Conservation (phyloP, 2,329 filamentous ascomycete species). For the Aspergillus sp. region DNA sequence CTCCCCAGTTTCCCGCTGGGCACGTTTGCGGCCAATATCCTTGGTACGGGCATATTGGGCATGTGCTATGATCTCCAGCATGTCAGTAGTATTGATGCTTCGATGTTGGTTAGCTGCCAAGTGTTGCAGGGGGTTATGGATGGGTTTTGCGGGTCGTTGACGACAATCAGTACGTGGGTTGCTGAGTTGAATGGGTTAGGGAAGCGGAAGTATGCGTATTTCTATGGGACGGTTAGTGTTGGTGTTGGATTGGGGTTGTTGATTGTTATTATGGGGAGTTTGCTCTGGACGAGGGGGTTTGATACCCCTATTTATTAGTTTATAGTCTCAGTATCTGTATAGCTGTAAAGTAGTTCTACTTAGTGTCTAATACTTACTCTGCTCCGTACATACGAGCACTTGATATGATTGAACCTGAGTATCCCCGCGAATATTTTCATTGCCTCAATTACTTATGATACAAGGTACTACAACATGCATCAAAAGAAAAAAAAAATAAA, state of each 20-base stretch:
- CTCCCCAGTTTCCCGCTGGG: slow-evolving; percentile 69
- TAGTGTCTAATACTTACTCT: neutral
- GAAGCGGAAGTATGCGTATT: slow-evolving; percentile 53
- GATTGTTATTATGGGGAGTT: slow-evolving; percentile 51
- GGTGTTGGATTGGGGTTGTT: slow-evolving; percentile 42
- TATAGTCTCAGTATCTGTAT: neutral
- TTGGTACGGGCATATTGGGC: slow-evolving; percentile 67
- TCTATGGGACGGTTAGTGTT: slow-evolving; percentile 47
- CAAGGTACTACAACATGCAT: slow-evolving; percentile 25
- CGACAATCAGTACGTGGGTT: slow-evolving; percentile 63
- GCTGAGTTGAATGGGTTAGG: slow-evolving; percentile 51
- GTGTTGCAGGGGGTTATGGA: slow-evolving; percentile 61
- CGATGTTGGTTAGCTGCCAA: slow-evolving; percentile 53
- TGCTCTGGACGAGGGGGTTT: slow-evolving; percentile 47
- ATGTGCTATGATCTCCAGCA: slow-evolving; percentile 76
- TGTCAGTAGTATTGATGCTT: slow-evolving; percentile 41
- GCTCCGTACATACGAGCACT: neutral
- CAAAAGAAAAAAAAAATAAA: slow-evolving; percentile 15
- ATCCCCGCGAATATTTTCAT: slow-evolving; percentile 28
- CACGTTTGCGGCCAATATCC: slow-evolving; percentile 74
- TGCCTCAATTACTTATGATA: slow-evolving; percentile 35
- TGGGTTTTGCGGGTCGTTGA: slow-evolving; percentile 61
- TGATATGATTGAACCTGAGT: neutral
- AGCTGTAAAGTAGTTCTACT: neutral
- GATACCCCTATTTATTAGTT: slow-evolving; percentile 23